phyloP scores from a whole-genome alignment of 139 green algal genomes.

The Edaphochlamys debaryana region DNA sequence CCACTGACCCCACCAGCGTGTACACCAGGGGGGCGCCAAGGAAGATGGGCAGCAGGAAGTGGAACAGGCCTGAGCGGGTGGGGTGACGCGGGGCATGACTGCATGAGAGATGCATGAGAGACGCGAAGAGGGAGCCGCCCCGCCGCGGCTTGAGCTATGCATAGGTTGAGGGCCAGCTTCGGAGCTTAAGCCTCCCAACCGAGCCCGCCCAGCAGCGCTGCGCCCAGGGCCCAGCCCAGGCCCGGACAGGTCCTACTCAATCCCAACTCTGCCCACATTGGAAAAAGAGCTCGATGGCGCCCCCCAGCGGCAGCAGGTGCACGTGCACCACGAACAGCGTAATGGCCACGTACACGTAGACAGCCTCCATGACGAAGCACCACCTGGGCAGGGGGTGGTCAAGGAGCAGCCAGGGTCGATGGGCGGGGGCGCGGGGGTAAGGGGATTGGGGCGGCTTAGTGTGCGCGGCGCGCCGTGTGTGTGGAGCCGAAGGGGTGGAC shows the following conservation, averaged over 20 bases:
- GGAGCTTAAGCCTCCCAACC: too few species aligned
- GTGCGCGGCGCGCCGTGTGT: too few species aligned
- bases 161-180: background rate
- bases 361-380: background rate
- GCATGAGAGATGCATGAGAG: background rate
- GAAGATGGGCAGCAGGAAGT: slow-evolving; percentile 9
- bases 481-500: too few species aligned
- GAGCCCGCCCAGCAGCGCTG: too few species aligned
- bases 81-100: background rate
- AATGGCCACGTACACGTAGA: background rate
- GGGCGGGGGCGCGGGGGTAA: too few species aligned
- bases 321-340: background rate
- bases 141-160: background rate
- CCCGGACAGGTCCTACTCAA: too few species aligned
- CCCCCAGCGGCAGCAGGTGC: background rate
- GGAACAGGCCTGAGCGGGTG: background rate
- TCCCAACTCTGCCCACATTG: background rate
- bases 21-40: background rate
- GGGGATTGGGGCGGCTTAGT: too few species aligned
- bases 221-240: too few species aligned
- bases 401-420: too few species aligned
- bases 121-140: too few species aligned
- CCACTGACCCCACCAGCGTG: background rate
- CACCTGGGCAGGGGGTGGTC: too few species aligned
- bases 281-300: background rate